Evolutionary conservation across 2,329 filamentous ascomycete species (phyloP), one percentile per base, ranked within the genome.

Genomic region (Colletotrichum tabaci): DNA sequence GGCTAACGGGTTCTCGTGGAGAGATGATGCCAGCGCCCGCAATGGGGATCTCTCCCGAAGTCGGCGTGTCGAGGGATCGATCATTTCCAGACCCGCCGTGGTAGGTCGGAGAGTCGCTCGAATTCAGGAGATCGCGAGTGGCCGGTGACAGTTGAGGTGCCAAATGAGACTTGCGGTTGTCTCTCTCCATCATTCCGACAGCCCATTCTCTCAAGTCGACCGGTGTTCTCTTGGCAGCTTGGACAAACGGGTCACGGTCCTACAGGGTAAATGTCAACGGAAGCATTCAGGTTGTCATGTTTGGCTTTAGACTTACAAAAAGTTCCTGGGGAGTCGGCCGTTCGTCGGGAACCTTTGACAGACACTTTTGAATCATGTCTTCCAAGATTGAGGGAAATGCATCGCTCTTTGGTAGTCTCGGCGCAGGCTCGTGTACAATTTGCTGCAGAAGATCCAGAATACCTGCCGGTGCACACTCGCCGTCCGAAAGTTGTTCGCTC

Each of bases 361-460:
- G 85, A 83, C 96, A 99, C 82, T 97, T 98, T 75, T 96, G 95
- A 70, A 98, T 96, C 90, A 98, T 98, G 75, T 98, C 95, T 77
- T 98, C 96, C 57, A 99, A 84, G 74, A 98, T 98, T 38, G 91
- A 90, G 0, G 96, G 96, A 87, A 99, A 99, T 2, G 96, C 96
- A 79, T 98, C 96, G 79, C 95, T 98, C 89, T 98, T 97, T 52
- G 96, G 96, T 62, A 99, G 88, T 80, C 90, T 95, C 1, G 96
- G 96, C 4, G 96, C 94, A 4, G 95, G 95, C 82, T 99, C 96
- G 79, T 98, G 93, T 30, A 99, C 96, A 80, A 99, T 99, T 80
- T 98, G 95, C 83, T 99, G 96, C 58, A 99, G 86, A 71, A 99
- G 88, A 83, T 99, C 96, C 67, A 99, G 87, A 77, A 99, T 99